Evolutionary conservation across 768 basidiomycete species (phyloP), one percentile per base, ranked within the genome.

Genomic region (Steccherinum ochraceum): DNA sequence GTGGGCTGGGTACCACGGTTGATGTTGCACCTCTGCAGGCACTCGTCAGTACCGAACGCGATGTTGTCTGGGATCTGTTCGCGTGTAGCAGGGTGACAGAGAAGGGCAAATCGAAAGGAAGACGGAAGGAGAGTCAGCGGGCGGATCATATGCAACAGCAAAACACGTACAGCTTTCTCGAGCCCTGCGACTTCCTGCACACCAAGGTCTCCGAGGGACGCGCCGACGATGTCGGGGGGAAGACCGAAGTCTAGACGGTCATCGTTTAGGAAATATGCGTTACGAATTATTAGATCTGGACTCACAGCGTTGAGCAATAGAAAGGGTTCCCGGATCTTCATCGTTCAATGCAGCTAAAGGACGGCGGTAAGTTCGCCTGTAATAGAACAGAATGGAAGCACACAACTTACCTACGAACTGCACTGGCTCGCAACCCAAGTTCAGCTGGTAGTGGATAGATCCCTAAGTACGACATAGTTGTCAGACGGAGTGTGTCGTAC

Each of bases 31-130:
- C 55, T 59, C 50, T 59, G 48, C 10, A 66, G 52, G 46, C 65
- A 66, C 46, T 58, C 56, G 24, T 60, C 55, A n/a, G 52, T 49
- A 18, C 65, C 65, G 55, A 61, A 55, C 11, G 61, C 62, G 43
- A 67, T 46, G 60, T 64, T 64, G 54, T 65, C 62, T 24, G 65
- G 65, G 54, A 67, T 63, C 63, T 61, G 44, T 5, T n/a, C n/a
- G n/a, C n/a, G n/a, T n/a, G n/a, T n/a, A n/a, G n/a, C n/a, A n/a
- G n/a, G n/a, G n/a, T n/a, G n/a, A n/a, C n/a, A n/a, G n/a, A n/a
- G n/a, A n/a, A n/a, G n/a, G n/a, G n/a, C n/a, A n/a, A n/a, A n/a
- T n/a, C n/a, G n/a, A n/a, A 35, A 18, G 44, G 13, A 16, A 3
- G 44, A 43, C 39, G 49, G 41, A n/a, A 16, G 30, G 7, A 35